Evolutionary conservation across 1,284 basidiomycete species (phyloP).

Genomic region (Heliocybe sulcata): DNA sequence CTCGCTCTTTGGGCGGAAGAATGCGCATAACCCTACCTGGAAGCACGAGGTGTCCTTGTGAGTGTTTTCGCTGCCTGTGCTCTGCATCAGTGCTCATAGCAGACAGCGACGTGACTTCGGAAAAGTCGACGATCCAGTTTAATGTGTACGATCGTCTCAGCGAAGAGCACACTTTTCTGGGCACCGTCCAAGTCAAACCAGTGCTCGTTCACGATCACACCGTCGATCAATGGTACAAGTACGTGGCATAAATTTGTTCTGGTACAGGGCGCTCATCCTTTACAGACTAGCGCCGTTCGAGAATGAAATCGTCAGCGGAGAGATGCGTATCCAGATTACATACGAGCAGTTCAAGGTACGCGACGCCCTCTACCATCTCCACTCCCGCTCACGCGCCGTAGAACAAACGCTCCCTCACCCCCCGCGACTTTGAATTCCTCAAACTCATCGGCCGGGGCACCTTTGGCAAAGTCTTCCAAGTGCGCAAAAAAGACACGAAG

Average conservation of each 20-base stretch:
- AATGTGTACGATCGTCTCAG: conserved; percentile 89
- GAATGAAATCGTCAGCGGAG: conserved; percentile 80
- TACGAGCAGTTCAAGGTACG: conserved; percentile 87
- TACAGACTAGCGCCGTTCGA: conserved; percentile 71
- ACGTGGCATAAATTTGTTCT: conserved; percentile 23
- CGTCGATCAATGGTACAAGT: conserved; percentile 98
- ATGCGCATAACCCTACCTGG: conserved; percentile 92
- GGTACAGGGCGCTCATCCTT: conserved; percentile 12
- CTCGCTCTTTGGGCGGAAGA: conserved; percentile 56
- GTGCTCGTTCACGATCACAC: conserved; percentile 85
- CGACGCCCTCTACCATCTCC: conserved; percentile 8
- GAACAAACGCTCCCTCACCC: conserved; percentile 79
- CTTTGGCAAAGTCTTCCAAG: conserved; percentile 99
- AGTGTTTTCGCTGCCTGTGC: conserved; percentile 27
- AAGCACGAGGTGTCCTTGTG: conserved; percentile 98
- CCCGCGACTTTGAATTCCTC: conserved; percentile 96
- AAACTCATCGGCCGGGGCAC: conserved; percentile 98
- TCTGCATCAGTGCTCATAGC: not conserved
- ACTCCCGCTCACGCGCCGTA: conserved; percentile 20
- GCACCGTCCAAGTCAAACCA: conserved; percentile 88
- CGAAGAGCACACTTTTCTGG: conserved; percentile 85
- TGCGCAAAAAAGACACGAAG: conserved; percentile 95
- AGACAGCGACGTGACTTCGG: conserved; percentile 89
- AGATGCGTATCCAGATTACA: conserved; percentile 91
- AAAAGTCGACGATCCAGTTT: conserved; percentile 79